Evolutionary conservation across 352 stramenopile genomes (phyloP), one percentile per base, ranked within the genome.

Genomic region (Globisporangium emineosum): DNA sequence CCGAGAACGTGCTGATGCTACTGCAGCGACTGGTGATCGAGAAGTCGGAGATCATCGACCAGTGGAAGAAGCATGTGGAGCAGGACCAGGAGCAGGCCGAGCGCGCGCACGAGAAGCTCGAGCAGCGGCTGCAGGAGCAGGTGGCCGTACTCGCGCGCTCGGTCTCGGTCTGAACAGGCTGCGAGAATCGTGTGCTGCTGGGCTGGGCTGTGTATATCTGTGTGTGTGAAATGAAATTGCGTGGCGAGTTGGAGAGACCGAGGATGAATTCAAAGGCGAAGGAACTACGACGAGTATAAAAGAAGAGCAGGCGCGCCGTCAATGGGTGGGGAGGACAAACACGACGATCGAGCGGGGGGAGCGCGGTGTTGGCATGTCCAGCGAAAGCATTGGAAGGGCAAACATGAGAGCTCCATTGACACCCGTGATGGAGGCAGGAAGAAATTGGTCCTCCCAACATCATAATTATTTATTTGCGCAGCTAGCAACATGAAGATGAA

Each of bases 11-110:
- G 10, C 78, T 92, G 64, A 73, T 92, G 58, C 77, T 87, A 57
- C 87, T 77, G 54, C 86, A 94, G 40, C 86, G 84, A 56, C 69
- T 91, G n/a, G 86, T 80, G 60, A 79, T 90, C 52, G 74, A 90
- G 62, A 90, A 92, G 65, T 72, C 92, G 30, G 83, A 94, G 40
- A 40, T 88, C 33, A 66, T 94, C 15, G 75, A 89, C 40, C 68
- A 76, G 65, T 94, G 86, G 86, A 73, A 54, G 58, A 58, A 12
- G 72, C 76, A 88, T 1, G 80, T 94, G 13, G 78, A 78, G 64
- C 65, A 77, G 33, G 86, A 94, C 57, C 79, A 81, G 30, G 62
- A 72, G 30, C 68, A 66, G 23, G 81, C 81, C 50, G 84, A 93
- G 47, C 74, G 68, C 21, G 73, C 72, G 2, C 81, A 91, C 67